phyloP scores from a whole-genome alignment of 2,329 filamentous ascomycete species.

The Elsinoe ampelina region DNA sequence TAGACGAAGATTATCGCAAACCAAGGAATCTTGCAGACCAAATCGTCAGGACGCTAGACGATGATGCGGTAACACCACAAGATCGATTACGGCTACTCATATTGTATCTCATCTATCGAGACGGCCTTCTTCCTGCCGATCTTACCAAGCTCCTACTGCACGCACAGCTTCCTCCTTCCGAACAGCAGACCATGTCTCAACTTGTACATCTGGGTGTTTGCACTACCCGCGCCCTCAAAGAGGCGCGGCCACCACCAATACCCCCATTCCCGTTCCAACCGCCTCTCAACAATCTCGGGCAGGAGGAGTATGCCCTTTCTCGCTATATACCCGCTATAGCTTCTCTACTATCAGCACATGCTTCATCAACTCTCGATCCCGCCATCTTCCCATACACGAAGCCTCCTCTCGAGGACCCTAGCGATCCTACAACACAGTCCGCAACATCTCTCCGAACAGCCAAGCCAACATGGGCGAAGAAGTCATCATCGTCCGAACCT shows the following conservation, averaged over 20 bases:
- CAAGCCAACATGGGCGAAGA: constrained; percentile 91
- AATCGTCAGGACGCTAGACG: constrained; percentile 78
- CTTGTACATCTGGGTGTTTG: constrained; percentile 73
- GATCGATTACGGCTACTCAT: constrained; percentile 80
- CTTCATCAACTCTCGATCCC: constrained; percentile 33
- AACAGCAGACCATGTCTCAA: constrained; percentile 65
- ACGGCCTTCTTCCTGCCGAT: constrained; percentile 76
- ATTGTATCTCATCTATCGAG: constrained; percentile 75
- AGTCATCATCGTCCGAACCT: constrained; percentile 64
- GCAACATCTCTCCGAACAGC: constrained; percentile 71
- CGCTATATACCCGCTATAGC: constrained; percentile 77
- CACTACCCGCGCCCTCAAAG: constrained; percentile 65
- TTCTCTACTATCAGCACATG: constrained; percentile 66
- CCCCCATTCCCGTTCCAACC: constrained; percentile 65
- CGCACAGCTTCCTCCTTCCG: constrained; percentile 63
- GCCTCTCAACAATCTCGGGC: constrained; percentile 40
- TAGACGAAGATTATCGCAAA: constrained; percentile 87
- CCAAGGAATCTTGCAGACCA: constrained; percentile 83
- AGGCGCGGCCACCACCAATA: constrained; percentile 54
- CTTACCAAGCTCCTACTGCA: constrained; percentile 77
- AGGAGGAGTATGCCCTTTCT: constrained; percentile 76
- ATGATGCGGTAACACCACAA: constrained; percentile 58
- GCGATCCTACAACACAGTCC: constrained; percentile 45
- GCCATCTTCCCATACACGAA: constrained; percentile 41
- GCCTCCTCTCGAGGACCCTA: constrained; percentile 50